Evolutionary conservation across 805 yeast genomes (phyloP).

Genomic region (Spathaspora girioi): DNA sequence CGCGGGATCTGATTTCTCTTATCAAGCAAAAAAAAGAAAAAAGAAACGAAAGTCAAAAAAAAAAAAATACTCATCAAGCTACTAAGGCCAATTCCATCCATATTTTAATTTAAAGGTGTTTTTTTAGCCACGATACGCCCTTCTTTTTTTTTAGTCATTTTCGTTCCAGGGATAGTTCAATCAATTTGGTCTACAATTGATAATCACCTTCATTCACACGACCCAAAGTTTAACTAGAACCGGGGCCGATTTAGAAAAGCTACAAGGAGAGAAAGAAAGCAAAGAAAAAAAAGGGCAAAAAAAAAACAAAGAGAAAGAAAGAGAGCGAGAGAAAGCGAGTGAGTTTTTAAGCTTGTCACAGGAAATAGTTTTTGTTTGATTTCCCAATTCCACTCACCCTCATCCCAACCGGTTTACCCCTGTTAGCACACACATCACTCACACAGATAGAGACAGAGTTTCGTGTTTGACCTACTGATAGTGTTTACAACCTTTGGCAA

Average conservation of each 20-base stretch:
- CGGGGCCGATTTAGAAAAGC: background rate
- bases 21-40: background rate
- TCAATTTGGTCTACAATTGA: background rate
- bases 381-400: background rate
- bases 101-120: background rate
- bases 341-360: too few species aligned
- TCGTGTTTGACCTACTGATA: too few species aligned
- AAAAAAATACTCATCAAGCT: background rate
- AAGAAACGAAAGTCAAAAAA: background rate
- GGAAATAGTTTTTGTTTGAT: background rate
- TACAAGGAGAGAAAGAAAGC: background rate
- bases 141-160: background rate
- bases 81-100: background rate
- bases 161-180: background rate
- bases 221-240: background rate
- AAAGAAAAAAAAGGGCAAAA: constrained; percentile 1
- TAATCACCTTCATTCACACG: background rate
- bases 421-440: background rate
- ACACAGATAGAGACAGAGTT: too few species aligned
- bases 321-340: too few species aligned
- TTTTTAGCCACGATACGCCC: background rate
- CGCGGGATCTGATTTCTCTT: background rate
- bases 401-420: background rate
- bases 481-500: too few species aligned
- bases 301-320: background rate